Base-by-base conservation (phyloP, 306 rosid genomes). In the Ammopiptanthus mongolicus region DNA sequence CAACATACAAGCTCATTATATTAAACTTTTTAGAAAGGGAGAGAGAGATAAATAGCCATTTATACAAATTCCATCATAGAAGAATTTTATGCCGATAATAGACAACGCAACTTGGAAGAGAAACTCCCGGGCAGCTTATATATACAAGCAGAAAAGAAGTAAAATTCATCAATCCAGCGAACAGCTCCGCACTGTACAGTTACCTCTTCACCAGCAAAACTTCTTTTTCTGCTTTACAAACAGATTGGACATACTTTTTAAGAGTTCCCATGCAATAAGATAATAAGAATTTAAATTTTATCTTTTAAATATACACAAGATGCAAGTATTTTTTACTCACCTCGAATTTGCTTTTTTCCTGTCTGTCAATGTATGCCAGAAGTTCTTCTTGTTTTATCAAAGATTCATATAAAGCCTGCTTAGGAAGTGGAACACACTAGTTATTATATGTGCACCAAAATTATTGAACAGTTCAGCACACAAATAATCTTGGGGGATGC, bases 301-400 rank as follows among this genome's bases (percentile, higher is more conserved):
- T 29, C 8, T 61, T 59, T 48, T 12, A 5, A 65, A 59, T 34
- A 21, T 44, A 57, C 33, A 68, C n/a, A 41, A 41, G 64, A 62
- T 33, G 51, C 42, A 51, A 78, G 74, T 61, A 58, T 62, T 4
- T 46, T 74, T 4, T 36, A 74, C 84, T 78, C 75, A 88, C 96
- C 83, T 48, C 81, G n/a, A 82, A 60, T 80, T 78, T 83, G 19
- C 86, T 83, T 69, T 81, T 84, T 76, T 88, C 91, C 81, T 74
- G 88, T 46, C 88, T 69, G 64, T 93, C 98, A n/a, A 93, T 74
- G 68, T 87, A 91, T 25, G 91, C 97, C 53, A 90, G 88, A 71
- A 93, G 95, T 80, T 93, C 98, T 84, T 90, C 98, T 85, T 90
- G 98, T 79, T 81, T 86, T 77, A 90, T 88, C 82, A 93, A 75